These are phyloP conservation scores for Metarhizium rileyi DNA, from an alignment of 2,329 filamentous ascomycete genomes.

Conservation along the genomic window DNA sequence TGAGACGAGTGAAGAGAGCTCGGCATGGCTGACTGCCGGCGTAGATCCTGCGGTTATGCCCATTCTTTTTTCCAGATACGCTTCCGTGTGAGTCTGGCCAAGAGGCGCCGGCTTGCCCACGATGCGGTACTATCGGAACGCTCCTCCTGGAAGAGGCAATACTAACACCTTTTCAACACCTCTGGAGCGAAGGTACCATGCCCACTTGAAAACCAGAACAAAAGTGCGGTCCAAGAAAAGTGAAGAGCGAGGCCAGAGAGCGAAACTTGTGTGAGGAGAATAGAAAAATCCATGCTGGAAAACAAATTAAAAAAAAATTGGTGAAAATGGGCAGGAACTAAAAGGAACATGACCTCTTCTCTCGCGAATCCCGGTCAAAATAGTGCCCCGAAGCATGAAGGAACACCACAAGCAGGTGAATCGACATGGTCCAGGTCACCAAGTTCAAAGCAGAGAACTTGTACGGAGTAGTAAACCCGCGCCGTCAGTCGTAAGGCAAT, in stretches of 20 bases:
- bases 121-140: no score
- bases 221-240: no score
- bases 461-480: background rate
- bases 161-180: no score
- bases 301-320: background rate
- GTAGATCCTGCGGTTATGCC: background rate
- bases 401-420: no score
- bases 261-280: background rate
- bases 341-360: background rate
- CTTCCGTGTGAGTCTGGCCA: background rate
- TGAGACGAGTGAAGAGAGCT: background rate
- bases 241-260: background rate
- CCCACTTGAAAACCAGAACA: background rate
- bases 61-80: background rate
- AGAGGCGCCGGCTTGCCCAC: background rate
- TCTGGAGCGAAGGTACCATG: background rate
- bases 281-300: background rate
- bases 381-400: background rate
- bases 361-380: background rate
- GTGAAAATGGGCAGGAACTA: background rate
- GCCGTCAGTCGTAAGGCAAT: no score
- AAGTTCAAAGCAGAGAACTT: background rate
- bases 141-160: background rate
- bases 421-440: background rate
- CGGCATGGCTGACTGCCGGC: conserved; percentile 1